A percentile compares a stretch with the other conserved stretches of the same genome.
Evolutionary conservation across 2,329 filamentous ascomycete species (phyloP).

Genomic region (Amesomyces nigricolor): DNA sequence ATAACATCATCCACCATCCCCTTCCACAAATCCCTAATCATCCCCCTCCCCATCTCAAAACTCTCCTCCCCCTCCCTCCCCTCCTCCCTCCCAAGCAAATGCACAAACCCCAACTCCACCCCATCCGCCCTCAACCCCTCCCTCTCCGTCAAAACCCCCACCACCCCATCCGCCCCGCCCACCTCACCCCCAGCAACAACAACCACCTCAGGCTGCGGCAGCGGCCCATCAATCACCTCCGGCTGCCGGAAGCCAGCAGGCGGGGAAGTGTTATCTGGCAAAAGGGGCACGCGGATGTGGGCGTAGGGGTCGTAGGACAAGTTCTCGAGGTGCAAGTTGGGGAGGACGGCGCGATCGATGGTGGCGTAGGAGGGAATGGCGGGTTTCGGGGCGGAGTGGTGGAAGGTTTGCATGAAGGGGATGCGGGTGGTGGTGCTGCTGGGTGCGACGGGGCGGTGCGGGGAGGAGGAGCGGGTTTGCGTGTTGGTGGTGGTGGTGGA

Average conservation of each 20-base stretch:
- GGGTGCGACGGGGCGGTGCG: constrained; percentile 40
- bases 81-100: constrained; percentile 30
- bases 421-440: constrained; percentile 33
- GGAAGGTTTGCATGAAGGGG: constrained; percentile 61
- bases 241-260: constrained; percentile 37
- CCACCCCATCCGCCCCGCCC: constrained; percentile 39
- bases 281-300: constrained; percentile 51
- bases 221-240: constrained; percentile 39
- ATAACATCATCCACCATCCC: constrained; percentile 50
- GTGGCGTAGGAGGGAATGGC: constrained; percentile 32
- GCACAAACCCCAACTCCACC: constrained; percentile 49
- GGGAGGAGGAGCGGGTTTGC: constrained; percentile 22
- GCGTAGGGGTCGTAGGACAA: constrained; percentile 32
- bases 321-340: constrained; percentile 34
- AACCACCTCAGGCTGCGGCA: constrained; percentile 42
- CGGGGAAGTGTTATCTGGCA: constrained; percentile 52
- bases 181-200: constrained; percentile 50
- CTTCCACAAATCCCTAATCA: constrained; percentile 52
- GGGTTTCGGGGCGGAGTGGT: constrained; percentile 39
- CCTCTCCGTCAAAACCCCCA: constrained; percentile 51
- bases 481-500: constrained; percentile 38
- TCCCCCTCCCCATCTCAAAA: constrained; percentile 35
- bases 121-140: constrained; percentile 54
- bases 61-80: constrained; percentile 15
- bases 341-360: constrained; percentile 51